A percentile compares a stretch with the other conserved stretches of the same genome.
These are phyloP conservation scores for Coprinopsis marcescibilis DNA, from an alignment of 768 basidiomycete species.

Conservation along the genomic window DNA sequence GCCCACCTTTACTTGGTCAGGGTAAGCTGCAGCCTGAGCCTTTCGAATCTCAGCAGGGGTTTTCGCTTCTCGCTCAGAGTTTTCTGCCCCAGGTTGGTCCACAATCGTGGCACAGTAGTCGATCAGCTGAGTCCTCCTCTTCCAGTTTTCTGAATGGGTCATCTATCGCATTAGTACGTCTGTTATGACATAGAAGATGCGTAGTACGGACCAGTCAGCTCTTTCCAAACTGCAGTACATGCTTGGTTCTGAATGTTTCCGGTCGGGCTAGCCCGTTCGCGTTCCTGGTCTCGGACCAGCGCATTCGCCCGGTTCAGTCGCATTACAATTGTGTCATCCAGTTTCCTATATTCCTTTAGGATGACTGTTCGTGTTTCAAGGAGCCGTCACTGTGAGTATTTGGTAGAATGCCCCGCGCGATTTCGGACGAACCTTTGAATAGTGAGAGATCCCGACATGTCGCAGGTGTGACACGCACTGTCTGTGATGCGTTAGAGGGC, in stretches of 20 bases:
- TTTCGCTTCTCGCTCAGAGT: conserved; percentile 38
- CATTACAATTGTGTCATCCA: conserved; percentile 79
- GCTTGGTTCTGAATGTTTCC: conserved; percentile 66
- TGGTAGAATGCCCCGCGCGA: background rate
- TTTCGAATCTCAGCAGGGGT: conserved; percentile 43
- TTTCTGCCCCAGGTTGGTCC: conserved; percentile 57
- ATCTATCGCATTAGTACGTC: background rate
- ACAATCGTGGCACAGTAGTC: conserved; percentile 70
- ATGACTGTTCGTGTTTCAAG: conserved; percentile 45
- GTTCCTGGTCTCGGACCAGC: conserved; percentile 66
- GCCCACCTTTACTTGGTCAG: conserved; percentile 67
- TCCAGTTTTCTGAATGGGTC: conserved; percentile 52
- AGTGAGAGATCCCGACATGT: conserved; percentile 72
- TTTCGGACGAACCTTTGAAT: conserved; percentile 58
- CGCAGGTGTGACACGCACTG: conserved; percentile 64
- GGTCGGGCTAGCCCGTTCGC: conserved; percentile 34
- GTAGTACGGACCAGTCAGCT: conserved; percentile 60
- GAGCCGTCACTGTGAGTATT: background rate
- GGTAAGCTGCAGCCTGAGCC: conserved; percentile 52
- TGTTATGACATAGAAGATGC: background rate
- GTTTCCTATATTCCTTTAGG: conserved; percentile 71
- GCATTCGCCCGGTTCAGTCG: conserved; percentile 76
- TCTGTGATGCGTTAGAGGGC: conserved; percentile 51
- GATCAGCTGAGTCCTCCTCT: conserved; percentile 64
- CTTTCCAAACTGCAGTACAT: conserved; percentile 71